phyloP scores from a whole-genome alignment of 257 asterid species.

The Haberlea rhodopensis region DNA sequence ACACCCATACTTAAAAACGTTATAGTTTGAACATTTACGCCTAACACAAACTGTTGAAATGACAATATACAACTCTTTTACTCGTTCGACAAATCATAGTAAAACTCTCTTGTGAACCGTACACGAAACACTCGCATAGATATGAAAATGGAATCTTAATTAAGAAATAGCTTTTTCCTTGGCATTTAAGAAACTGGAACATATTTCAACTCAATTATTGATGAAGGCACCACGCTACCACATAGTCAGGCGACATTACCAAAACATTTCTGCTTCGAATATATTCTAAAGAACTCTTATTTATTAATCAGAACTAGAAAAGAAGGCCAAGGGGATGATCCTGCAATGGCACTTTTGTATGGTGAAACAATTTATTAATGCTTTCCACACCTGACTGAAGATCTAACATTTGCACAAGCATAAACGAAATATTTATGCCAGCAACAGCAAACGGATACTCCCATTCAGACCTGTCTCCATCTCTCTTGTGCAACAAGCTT shows the following conservation, averaged over 20 bases:
- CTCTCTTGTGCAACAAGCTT: constrained; percentile 74
- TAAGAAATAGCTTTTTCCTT: neutral
- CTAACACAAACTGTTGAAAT: neutral
- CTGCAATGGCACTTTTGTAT: neutral
- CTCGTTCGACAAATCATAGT: neutral
- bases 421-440: constrained; percentile 89
- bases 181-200: neutral
- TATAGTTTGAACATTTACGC: neutral
- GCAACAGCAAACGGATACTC: constrained; percentile 99
- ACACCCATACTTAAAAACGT: neutral
- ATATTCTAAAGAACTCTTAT: neutral
- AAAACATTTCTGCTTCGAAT: neutral
- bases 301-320: no score
- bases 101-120: neutral
- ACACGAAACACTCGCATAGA: neutral
- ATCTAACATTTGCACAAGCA: constrained; percentile 91
- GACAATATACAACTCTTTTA: neutral
- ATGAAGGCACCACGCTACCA: no score
- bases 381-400: constrained; percentile 77
- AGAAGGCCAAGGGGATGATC: neutral
- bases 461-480: constrained; percentile 89
- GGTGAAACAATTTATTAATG: neutral
- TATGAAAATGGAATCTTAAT: neutral
- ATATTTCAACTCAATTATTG: neutral
- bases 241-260: neutral